phyloP scores from a whole-genome alignment of 2,329 filamentous ascomycete species.

The Xylariales sp. region DNA sequence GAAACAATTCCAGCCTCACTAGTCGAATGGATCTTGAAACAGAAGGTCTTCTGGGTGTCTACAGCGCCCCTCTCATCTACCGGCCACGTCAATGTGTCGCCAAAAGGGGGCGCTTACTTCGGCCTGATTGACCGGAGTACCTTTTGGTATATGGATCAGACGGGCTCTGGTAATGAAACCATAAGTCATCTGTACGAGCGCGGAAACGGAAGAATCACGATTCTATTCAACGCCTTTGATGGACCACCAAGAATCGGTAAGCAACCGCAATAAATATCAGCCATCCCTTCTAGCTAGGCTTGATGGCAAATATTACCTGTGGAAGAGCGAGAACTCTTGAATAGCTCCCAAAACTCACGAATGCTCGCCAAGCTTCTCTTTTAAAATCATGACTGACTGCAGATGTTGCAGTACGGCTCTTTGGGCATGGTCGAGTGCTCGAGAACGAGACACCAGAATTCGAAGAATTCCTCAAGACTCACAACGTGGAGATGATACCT shows the following conservation, averaged over 20 bases:
- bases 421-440: slow-evolving; percentile 31
- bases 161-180: slow-evolving; percentile 71
- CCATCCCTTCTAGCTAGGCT: too few relatives aligned
- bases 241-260: slow-evolving; percentile 33
- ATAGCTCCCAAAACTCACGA: too few relatives aligned
- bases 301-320: too few relatives aligned
- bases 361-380: too few relatives aligned
- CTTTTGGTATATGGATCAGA: slow-evolving; percentile 64
- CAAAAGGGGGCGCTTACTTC: slow-evolving; percentile 59
- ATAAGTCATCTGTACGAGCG: slow-evolving; percentile 68
- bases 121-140: slow-evolving; percentile 26
- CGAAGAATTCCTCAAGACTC: slow-evolving; percentile 28
- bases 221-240: slow-evolving; percentile 60
- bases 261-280: too few relatives aligned
- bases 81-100: slow-evolving; percentile 69
- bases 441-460: slow-evolving; percentile 28
- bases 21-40: slow-evolving; percentile 57
- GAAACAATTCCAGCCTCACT: slow-evolving; percentile 35
- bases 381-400: too few relatives aligned
- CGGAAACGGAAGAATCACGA: slow-evolving; percentile 63
- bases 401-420: slow-evolving; percentile 33
- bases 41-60: slow-evolving; percentile 72
- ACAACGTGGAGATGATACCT: slow-evolving; percentile 22
- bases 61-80: slow-evolving; percentile 63
- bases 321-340: too few relatives aligned